Percentiles rank a stretch among this genome's conserved stretches.
Evolutionary conservation across 2,329 filamentous ascomycete genomes (phyloP).

Genomic region (Penicillium sp.): DNA sequence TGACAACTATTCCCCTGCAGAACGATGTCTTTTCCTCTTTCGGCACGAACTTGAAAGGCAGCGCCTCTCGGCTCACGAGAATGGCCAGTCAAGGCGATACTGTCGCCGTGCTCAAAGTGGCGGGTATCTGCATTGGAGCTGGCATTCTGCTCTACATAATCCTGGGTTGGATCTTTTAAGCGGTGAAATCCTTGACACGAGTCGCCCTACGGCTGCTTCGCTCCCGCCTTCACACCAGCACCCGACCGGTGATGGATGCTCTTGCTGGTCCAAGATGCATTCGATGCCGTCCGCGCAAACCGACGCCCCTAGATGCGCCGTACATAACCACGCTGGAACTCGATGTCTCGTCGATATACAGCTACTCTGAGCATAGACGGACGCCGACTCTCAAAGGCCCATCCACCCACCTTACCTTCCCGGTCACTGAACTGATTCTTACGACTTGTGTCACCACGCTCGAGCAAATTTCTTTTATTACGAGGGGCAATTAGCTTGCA

Average conservation of each 20-base stretch:
- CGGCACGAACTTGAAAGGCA: conserved; percentile 77
- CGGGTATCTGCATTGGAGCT: conserved; percentile 72
- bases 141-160: conserved; percentile 77
- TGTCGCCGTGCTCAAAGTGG: conserved; percentile 83
- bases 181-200: not conserved
- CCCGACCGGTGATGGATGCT: conserved; percentile 3
- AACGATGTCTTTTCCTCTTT: conserved; percentile 90
- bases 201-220: not conserved
- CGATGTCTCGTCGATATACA: not conserved
- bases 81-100: conserved; percentile 93
- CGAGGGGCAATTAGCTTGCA: not conserved
- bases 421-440: conserved; percentile 6
- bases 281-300: not conserved
- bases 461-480: not conserved
- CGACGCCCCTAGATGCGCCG: not conserved
- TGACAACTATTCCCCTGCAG: conserved; percentile 42
- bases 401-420: not conserved
- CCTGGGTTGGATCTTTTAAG: conserved; percentile 59
- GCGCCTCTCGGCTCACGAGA: conserved; percentile 73
- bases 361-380: not conserved
- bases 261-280: conserved; percentile 22
- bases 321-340: not conserved
- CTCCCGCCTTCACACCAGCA: not conserved
- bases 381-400: not conserved
- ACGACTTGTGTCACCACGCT: conserved; percentile 5